These are phyloP conservation scores for Ulota crispa DNA, from an alignment of 225 moss, liverwort and hornwort genomes.

Conservation along the genomic window DNA sequence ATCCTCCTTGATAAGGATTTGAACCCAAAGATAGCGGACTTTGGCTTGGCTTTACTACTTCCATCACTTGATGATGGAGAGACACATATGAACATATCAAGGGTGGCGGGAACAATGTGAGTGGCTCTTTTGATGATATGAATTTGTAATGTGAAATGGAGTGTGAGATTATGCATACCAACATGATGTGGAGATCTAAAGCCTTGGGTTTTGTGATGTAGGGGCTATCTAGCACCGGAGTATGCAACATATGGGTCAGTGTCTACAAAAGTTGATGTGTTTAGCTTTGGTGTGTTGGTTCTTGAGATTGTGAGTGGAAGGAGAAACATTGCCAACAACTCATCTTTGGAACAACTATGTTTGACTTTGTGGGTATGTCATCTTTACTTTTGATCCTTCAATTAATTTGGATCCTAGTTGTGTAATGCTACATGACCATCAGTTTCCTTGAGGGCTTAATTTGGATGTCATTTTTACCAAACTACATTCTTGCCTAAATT, in stretches of 20 bases:
- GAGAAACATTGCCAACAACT: background rate
- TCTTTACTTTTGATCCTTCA: no score
- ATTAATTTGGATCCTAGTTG: background rate
- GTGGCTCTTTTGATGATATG: background rate
- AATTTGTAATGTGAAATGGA: background rate
- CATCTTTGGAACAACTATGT: background rate
- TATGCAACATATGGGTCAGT: background rate
- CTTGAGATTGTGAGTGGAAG: slow-evolving; percentile 8
- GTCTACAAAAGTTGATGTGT: background rate
- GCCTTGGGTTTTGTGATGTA: background rate
- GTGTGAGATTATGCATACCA: rapidly evolving
- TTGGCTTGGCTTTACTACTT: slow-evolving; percentile 28
- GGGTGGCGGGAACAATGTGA: slow-evolving; percentile 20
- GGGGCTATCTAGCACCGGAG: background rate
- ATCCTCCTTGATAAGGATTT: slow-evolving; percentile 4
- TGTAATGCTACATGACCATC: rapidly evolving
- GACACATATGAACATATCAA: slow-evolving; percentile 18
- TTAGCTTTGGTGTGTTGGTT: background rate
- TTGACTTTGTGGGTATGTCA: background rate
- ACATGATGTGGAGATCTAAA: background rate
- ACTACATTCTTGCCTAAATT: background rate
- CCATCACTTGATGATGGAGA: slow-evolving; percentile 19
- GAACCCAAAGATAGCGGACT: slow-evolving; percentile 19
- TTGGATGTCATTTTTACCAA: no score
- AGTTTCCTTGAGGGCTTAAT: rapidly evolving